Base-by-base conservation (phyloP, 2,329 filamentous ascomycete genomes). In the Fusarium proliferatum region DNA sequence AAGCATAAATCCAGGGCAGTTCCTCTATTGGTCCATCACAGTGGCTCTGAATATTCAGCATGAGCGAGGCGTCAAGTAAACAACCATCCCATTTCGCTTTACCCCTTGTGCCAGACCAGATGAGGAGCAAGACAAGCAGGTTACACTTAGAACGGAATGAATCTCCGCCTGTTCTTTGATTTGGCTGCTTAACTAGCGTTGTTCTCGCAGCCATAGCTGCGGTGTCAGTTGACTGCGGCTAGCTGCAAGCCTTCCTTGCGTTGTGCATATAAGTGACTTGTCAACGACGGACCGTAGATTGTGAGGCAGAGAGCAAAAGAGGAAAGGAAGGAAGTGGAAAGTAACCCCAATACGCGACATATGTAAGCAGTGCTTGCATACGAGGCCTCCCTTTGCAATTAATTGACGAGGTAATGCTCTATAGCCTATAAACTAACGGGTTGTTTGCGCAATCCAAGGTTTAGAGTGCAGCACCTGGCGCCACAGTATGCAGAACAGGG, bases 141-240 rank as follows among this genome's bases (percentile, higher is more conserved):
- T 26, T 30, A 33, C 53, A 41, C 52, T 26, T 39, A 36, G 26
- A 64, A 56, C 16, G 26, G 52, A 34, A 55, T 43, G 52, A 34
- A 55, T 43, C 38, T 30, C n/a, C 30, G 46, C 41, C 26, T 55
- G 13, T 26, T 19, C 7, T 48, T 39, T 16, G 26, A 36, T 51
- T 67, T 55, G 26, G 38, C 23, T 34, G 46, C 41, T 38, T 48
- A 34, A 72, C 48, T 69, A 76, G 75, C 75, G 75, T 76, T 76
- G 73, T 76, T 76, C 62, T 55, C 73, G 49, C 73, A 55, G 52
- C 61, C 58, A 49, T 49, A 9, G 15, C 28, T 59, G 16, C n/a
- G 26, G 34, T 33, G 62, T 67, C 61, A 66, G 64, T 65, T 63
- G 71, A 69, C 69, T 41, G 48, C 41, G 38, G 58, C 55, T 55